These are phyloP conservation scores for Aspergillus ochraceus DNA, from an alignment of 2,329 filamentous ascomycete species.

Conservation along the genomic window DNA sequence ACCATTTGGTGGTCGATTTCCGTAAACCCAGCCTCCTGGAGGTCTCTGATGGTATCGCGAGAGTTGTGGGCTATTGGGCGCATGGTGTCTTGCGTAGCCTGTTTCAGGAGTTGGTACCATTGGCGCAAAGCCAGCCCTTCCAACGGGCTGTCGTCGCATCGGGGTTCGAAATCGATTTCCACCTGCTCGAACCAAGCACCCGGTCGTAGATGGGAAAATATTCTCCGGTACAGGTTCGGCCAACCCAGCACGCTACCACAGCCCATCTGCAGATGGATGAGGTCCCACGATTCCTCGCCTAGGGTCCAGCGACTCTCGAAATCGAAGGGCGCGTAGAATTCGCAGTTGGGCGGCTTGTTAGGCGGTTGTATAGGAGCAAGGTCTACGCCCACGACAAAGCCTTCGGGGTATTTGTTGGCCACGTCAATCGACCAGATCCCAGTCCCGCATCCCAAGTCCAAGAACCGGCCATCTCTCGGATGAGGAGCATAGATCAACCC, in stretches of 20 bases:
- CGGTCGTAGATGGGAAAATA: conserved; percentile 73
- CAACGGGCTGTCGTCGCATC: conserved; percentile 66
- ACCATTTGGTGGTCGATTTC: conserved; percentile 73
- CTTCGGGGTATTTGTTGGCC: conserved; percentile 64
- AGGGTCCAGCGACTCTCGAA: conserved; percentile 74
- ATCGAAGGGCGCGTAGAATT: conserved; percentile 68
- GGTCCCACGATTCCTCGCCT: conserved; percentile 70
- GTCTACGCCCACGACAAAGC: conserved; percentile 63
- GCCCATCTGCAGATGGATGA: conserved; percentile 80
- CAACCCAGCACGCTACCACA: conserved; percentile 76
- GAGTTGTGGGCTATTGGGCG: conserved; percentile 66
- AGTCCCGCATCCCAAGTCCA: conserved; percentile 78
- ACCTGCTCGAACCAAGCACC: conserved; percentile 81
- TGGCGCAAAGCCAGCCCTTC: conserved; percentile 56
- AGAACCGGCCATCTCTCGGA: conserved; percentile 49
- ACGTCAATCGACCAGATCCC: conserved; percentile 91
- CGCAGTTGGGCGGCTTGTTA: conserved; percentile 70
- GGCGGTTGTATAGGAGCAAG: conserved; percentile 61
- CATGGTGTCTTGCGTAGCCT: conserved; percentile 65
- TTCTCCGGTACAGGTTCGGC: conserved; percentile 70
- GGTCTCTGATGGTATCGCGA: conserved; percentile 56
- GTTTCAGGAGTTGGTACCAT: conserved; percentile 70
- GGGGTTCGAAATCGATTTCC: conserved; percentile 80
- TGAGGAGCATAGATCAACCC: conserved; percentile 43
- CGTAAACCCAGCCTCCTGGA: conserved; percentile 73